Evolutionary conservation across 345 rosid genomes (phyloP).

Genomic region (Syzygium jambos): DNA sequence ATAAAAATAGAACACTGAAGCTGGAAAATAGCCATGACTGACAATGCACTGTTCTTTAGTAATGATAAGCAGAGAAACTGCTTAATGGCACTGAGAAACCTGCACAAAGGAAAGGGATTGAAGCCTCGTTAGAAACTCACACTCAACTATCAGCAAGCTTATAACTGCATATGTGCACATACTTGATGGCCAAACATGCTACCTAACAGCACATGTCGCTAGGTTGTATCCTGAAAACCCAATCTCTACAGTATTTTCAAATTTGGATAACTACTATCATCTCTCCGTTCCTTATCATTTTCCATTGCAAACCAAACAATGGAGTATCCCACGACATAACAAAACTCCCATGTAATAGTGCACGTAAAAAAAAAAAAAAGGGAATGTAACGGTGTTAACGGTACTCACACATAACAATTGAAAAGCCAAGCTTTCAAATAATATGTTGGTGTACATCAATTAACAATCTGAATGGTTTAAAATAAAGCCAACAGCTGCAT

Average conservation of each 20-base stretch:
- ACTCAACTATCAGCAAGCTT: not conserved
- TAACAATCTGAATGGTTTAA: not conserved
- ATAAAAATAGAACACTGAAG: conserved; percentile 88
- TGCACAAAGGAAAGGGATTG: conserved; percentile 18
- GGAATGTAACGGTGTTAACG: not conserved
- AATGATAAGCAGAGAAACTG: conserved; percentile 87
- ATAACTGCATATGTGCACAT: not conserved
- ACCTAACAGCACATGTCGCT: not conserved
- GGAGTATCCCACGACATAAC: not conserved
- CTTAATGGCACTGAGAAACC: conserved; percentile 81
- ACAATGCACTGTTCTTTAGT: conserved; percentile 89
- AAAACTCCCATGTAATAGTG: not conserved
- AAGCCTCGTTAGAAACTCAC: not conserved
- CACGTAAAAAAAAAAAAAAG: not conserved
- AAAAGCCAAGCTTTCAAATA: not conserved
- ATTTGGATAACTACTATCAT: not conserved
- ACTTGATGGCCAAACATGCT: not conserved
- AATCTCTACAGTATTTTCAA: not conserved
- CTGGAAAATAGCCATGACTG: conserved; percentile 93
- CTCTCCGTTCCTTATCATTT: not conserved
- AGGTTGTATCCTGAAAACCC: not conserved
- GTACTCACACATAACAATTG: not conserved
- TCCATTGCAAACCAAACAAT: not conserved
- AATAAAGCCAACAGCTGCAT: not conserved
- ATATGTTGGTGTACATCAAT: not conserved